These are phyloP conservation scores for Cinnamomum chago DNA, from an alignment of 164 flowering plant genomes.

Conservation along the genomic window DNA sequence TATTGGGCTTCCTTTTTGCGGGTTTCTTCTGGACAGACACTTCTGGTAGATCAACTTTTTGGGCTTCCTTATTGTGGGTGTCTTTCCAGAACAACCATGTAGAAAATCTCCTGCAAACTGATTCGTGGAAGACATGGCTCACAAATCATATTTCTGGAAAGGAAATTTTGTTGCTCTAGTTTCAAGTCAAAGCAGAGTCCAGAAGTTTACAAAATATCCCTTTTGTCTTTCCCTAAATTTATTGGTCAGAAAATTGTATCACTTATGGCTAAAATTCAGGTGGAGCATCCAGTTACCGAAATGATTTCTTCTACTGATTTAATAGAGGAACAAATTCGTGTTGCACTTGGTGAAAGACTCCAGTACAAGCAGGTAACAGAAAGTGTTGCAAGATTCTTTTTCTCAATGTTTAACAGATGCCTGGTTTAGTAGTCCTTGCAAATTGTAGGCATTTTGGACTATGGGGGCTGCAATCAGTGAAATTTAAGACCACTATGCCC, in stretches of 20 bases:
- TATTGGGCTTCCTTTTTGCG: too few species aligned
- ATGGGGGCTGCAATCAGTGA: background rate
- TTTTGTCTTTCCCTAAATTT: background rate
- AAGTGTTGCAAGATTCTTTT: background rate
- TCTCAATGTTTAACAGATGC: background rate
- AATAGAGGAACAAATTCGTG: constrained; percentile 97
- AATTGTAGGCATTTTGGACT: background rate
- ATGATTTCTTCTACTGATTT: constrained; percentile 95
- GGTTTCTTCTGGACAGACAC: too few species aligned
- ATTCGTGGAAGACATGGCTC: too few species aligned
- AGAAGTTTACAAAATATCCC: background rate
- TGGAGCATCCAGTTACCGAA: constrained; percentile 98
- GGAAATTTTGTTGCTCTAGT: background rate
- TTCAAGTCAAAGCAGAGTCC: background rate
- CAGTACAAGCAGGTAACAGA: constrained; percentile 70
- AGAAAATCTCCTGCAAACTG: too few species aligned
- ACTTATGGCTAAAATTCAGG: constrained; percentile 38
- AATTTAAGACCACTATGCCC: background rate
- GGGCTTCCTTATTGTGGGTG: too few species aligned
- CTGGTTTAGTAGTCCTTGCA: background rate
- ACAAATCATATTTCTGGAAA: too few species aligned
- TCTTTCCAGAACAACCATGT: too few species aligned
- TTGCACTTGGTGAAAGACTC: constrained; percentile 91
- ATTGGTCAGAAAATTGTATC: background rate
- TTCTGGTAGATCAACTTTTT: too few species aligned